Percentiles rank a stretch among this genome's conserved stretches.
Conservation (phyloP, 2,329 filamentous ascomycete species). For the Nigrospora sphaerica region DNA sequence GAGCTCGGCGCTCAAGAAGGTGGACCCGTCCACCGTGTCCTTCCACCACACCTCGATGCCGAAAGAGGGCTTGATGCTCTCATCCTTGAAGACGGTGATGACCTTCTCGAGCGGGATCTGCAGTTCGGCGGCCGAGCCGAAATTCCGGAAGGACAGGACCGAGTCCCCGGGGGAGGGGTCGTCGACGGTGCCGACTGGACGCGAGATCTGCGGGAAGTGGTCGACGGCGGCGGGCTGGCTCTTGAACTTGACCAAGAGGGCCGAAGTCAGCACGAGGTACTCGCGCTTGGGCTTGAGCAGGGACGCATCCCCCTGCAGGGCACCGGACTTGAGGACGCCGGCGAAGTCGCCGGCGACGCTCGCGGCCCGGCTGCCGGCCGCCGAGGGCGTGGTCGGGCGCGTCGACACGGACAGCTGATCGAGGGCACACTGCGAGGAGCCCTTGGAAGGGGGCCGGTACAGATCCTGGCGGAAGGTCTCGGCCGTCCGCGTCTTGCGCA, state of each 20-base stretch:
- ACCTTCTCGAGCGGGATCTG: constrained; percentile 43
- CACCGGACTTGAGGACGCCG: constrained; percentile 32
- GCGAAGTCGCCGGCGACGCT: constrained; percentile 19
- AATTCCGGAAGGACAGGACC: constrained; percentile 14
- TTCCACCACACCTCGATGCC: constrained; percentile 53
- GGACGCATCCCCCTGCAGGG: constrained; percentile 41
- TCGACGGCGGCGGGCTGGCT: constrained; percentile 37
- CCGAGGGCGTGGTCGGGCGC: constrained; percentile 20
- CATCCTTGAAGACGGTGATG: constrained; percentile 45
- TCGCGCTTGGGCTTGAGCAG: constrained; percentile 41
- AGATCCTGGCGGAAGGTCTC: constrained; percentile 13
- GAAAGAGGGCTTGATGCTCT: constrained; percentile 40
- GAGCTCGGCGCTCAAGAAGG: constrained; percentile 39
- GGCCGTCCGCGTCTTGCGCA: constrained; percentile 15
- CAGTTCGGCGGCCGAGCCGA: constrained; percentile 18
- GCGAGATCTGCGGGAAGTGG: constrained; percentile 36
- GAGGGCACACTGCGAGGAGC: constrained; percentile 17
- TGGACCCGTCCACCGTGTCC: constrained; percentile 32
- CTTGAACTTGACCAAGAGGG: constrained; percentile 43
- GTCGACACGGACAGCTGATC: constrained; percentile 20
- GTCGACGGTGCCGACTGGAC: constrained; percentile 21
- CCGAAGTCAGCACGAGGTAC: constrained; percentile 45
- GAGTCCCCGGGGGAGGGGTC: constrained; percentile 25
- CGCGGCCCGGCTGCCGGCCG: constrained; percentile 15
- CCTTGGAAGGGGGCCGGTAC: constrained; percentile 20